These are phyloP conservation scores for Dioscorea cayenensis DNA, from an alignment of 116 monocot genomes.

Conservation along the genomic window DNA sequence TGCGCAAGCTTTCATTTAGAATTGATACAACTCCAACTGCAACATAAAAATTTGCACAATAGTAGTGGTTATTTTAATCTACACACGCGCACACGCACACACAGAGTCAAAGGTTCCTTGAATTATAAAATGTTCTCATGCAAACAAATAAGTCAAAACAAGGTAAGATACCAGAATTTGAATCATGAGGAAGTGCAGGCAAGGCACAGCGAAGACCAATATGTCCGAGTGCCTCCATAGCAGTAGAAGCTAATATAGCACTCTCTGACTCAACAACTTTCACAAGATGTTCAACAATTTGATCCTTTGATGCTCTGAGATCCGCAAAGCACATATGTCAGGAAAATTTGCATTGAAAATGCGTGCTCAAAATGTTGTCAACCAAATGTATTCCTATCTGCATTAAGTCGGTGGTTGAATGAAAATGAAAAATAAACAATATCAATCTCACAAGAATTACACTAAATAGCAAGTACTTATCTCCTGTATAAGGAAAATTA, in stretches of 20 bases:
- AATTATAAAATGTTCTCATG: background rate
- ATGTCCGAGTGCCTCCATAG: constrained; percentile 94
- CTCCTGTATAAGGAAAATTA: too few species aligned
- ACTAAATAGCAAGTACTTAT: too few species aligned
- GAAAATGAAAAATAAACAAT: too few species aligned
- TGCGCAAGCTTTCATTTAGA: constrained; percentile 55
- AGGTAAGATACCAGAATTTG: constrained; percentile 38
- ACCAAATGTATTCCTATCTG: too few species aligned
- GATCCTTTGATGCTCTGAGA: constrained; percentile 39
- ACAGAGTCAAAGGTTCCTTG: background rate
- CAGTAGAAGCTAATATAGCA: constrained; percentile 50
- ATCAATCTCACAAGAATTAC: too few species aligned
- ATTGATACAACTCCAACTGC: constrained; percentile 58
- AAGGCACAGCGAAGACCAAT: constrained; percentile 67
- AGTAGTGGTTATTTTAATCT: background rate
- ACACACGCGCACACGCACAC: background rate
- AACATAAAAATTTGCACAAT: background rate
- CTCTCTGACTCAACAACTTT: constrained; percentile 65
- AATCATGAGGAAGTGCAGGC: constrained; percentile 44
- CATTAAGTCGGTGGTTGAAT: too few species aligned
- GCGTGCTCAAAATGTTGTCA: background rate
- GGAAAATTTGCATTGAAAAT: background rate
- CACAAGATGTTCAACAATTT: constrained; percentile 44
- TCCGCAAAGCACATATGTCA: constrained; percentile 25
- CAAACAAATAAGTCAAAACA: constrained; percentile 1